Evolutionary conservation across 2,329 filamentous ascomycete species (phyloP).

Genomic region (Dothiorella sarmentorum): DNA sequence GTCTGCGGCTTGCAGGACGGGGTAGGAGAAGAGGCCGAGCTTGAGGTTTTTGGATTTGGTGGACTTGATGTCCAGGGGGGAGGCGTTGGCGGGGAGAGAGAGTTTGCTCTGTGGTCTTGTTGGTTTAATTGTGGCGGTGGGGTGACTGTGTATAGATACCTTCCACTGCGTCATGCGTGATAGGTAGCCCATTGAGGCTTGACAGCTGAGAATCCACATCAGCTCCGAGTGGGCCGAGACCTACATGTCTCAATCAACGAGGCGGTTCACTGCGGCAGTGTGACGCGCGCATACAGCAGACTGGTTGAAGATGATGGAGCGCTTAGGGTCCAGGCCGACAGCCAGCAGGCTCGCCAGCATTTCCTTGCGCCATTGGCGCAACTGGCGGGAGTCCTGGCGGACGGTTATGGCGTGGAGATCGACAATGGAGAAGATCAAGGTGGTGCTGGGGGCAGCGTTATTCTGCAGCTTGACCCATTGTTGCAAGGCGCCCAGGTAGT

Average conservation of each 20-base stretch:
- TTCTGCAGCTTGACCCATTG: constrained; percentile 84
- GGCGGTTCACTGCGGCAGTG: background rate
- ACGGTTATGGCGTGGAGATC: constrained; percentile 91
- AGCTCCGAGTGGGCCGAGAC: constrained; percentile 79
- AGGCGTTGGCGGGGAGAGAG: too few species aligned
- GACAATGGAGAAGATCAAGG: constrained; percentile 80
- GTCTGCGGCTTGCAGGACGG: constrained; percentile 91
- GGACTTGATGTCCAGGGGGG: too few species aligned
- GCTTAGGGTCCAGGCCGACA: constrained; percentile 75
- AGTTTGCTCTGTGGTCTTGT: constrained; percentile 61
- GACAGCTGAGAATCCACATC: constrained; percentile 95
- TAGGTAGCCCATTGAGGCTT: constrained; percentile 88
- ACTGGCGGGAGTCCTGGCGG: constrained; percentile 59
- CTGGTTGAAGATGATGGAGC: constrained; percentile 78
- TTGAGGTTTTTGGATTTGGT: constrained; percentile 65
- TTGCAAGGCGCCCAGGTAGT: constrained; percentile 85
- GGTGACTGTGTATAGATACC: constrained; percentile 47
- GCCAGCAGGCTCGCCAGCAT: constrained; percentile 78
- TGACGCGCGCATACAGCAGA: constrained; percentile 56
- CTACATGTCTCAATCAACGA: constrained; percentile 36
- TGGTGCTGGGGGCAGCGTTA: constrained; percentile 53
- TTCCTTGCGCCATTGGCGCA: constrained; percentile 67
- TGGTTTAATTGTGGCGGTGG: background rate
- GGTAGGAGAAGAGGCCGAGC: constrained; percentile 91
- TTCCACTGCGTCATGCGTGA: constrained; percentile 99